These are phyloP conservation scores for Wickerhamomyces chaumierensis DNA, from an alignment of 805 yeast species.

Conservation along the genomic window DNA sequence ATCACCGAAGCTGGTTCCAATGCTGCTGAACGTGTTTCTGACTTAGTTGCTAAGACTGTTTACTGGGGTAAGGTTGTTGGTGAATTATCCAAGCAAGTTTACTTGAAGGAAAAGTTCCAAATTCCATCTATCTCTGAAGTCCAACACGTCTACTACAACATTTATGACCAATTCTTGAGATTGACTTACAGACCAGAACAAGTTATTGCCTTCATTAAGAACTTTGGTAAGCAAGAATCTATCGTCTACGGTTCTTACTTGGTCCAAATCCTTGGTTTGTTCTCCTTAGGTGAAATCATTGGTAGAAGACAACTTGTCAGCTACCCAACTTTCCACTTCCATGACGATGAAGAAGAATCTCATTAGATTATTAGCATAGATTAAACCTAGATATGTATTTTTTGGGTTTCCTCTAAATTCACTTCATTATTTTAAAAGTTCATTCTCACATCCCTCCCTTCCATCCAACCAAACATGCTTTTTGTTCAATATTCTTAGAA, in stretches of 20 bases:
- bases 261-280: slow-evolving; percentile 81
- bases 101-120: slow-evolving; percentile 84
- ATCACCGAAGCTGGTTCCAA: slow-evolving; percentile 26
- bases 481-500: too few relatives aligned
- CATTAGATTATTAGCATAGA: too few relatives aligned
- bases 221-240: slow-evolving; percentile 42
- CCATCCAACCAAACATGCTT: too few relatives aligned
- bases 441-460: too few relatives aligned
- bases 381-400: too few relatives aligned
- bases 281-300: slow-evolving; percentile 88
- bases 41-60: slow-evolving; percentile 40
- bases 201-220: slow-evolving; percentile 33
- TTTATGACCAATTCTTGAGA: slow-evolving; percentile 34
- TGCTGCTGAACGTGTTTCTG: slow-evolving; percentile 24
- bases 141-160: slow-evolving; percentile 55
- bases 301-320: slow-evolving; percentile 94
- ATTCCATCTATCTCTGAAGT: slow-evolving; percentile 79
- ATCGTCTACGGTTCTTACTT: slow-evolving; percentile 64
- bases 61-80: slow-evolving; percentile 65
- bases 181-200: slow-evolving; percentile 51
- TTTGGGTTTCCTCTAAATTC: too few relatives aligned
- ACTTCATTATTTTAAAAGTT: too few relatives aligned
- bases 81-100: slow-evolving; percentile 49
- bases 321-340: slow-evolving; percentile 52
- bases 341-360: slow-evolving; percentile 14